Evolutionary conservation across 371 early-diverging fungal genomes (phyloP), one percentile per base, ranked within the genome.

Genomic region (Mucor mucedo): DNA sequence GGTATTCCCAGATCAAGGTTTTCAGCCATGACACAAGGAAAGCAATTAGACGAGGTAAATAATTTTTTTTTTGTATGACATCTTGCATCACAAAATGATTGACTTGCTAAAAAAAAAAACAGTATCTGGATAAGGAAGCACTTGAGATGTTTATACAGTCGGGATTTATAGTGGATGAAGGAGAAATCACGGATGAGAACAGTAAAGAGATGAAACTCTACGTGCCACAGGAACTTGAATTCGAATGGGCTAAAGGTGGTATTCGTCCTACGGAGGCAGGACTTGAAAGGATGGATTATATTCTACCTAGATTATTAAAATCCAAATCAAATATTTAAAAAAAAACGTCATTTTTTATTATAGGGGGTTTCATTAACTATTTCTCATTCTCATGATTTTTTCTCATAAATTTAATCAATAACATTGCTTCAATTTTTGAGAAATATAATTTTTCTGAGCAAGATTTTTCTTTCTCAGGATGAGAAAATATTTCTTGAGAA

Each of bases 1-100:
- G 90, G 90, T 1, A 61, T 89, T 14, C 72, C 77, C 13, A 69
- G 81, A 29, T 56, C 62, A 10, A 56, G 78, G 32, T 85, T 83
- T 49, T 49, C 38, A 29, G 10, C 33, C 2, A 63, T 77, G 65
- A 76, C 80, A 33, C 47, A 58, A 13, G 75, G 73, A 4, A 48
- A 30, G 8, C n/a, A 16, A 7, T 54, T 80, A 16, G 77, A 77
- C 28, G 48, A 59, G 32, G 70, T 70, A 62, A 55, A n/a, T n/a
- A 52, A 41, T 10, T 16, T 39, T 2, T 35, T 50, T 27, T 30
- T 42, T 50, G 13, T 11, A 33, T 16, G 53, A 4, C 21, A 21
- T 21, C 21, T 21, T 21, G 21, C 21, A 21, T 21, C 21, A 33
- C 47, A 5, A 5, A 50, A 13, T 53, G 14, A 33, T 42, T 28